These are phyloP conservation scores for Mucor lusitanicus DNA, from an alignment of 371 early-diverging fungal genomes.

Conservation along the genomic window DNA sequence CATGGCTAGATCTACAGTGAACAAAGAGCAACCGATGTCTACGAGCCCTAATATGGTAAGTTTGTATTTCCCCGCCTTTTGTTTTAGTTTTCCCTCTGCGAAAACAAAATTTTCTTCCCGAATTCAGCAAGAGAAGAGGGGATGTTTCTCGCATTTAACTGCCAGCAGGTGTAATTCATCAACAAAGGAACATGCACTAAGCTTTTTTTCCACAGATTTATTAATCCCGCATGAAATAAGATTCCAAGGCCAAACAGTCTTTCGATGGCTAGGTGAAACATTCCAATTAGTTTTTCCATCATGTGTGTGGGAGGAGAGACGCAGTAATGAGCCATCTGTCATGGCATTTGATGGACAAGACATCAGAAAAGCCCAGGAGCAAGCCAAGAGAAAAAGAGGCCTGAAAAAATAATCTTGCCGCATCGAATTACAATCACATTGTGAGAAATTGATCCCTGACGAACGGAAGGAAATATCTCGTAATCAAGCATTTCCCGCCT, in stretches of 20 bases:
- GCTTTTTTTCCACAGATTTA: background rate
- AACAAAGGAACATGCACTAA: background rate
- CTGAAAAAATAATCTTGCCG: background rate
- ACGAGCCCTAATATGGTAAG: background rate
- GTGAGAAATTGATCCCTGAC: constrained; percentile 4
- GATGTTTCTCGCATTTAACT: background rate
- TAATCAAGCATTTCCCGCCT: constrained; percentile 13
- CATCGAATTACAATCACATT: background rate
- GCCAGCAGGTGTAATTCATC: background rate
- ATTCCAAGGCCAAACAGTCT: background rate
- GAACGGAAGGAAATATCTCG: background rate
- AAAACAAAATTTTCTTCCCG: background rate
- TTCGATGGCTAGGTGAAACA: background rate
- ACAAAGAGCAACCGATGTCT: background rate
- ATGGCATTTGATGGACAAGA: background rate
- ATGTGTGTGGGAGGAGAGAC: background rate
- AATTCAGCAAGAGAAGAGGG: background rate
- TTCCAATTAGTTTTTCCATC: background rate
- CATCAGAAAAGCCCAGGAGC: background rate
- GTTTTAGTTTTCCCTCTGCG: background rate
- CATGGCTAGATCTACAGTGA: background rate
- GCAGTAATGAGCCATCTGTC: background rate
- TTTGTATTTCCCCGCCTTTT: background rate
- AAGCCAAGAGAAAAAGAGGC: background rate
- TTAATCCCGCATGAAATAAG: background rate